Conservation (phyloP, 2,329 filamentous ascomycete genomes). For the Clonostachys rhizophaga region DNA sequence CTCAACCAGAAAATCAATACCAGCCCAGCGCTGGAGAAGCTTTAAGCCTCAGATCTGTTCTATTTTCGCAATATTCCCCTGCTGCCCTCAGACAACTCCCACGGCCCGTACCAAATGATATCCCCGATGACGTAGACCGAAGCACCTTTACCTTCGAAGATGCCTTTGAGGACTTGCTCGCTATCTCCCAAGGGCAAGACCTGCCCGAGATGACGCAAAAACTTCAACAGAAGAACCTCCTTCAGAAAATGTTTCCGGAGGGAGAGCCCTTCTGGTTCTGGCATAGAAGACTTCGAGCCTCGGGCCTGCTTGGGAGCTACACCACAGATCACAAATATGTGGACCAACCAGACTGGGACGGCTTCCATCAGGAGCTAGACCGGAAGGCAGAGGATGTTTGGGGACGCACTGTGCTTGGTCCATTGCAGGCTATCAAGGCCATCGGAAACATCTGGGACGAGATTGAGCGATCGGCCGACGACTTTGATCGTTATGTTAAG, state of each 20-base stretch:
- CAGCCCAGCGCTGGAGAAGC: not conserved
- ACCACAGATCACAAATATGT: too few species aligned
- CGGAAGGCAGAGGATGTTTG: conserved; percentile 18
- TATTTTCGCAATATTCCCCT: conserved; percentile 1
- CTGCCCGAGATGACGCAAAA: conserved; percentile 31
- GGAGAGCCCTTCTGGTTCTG: conserved; percentile 36
- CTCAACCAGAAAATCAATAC: not conserved
- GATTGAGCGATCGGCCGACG: too few species aligned
- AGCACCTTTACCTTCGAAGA: conserved; percentile 46
- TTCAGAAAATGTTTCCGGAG: conserved; percentile 28
- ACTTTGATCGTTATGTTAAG: too few species aligned
- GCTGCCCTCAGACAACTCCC: conserved; percentile 31
- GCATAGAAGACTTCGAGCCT: conserved; percentile 28
- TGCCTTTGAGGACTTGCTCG: conserved; percentile 53
- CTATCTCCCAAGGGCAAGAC: conserved; percentile 33
- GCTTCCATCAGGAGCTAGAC: conserved; percentile 21
- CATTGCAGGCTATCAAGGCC: too few species aligned
- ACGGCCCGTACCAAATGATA: conserved; percentile 40
- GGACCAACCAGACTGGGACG: conserved; percentile 16
- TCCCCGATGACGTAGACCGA: conserved; percentile 26
- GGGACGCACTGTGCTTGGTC: conserved; percentile 5
- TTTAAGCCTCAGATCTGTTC: not conserved
- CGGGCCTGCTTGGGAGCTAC: conserved; percentile 23
- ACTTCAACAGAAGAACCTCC: conserved; percentile 26
- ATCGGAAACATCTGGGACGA: too few species aligned